Evolutionary conservation across 2,329 filamentous ascomycete species (phyloP).

Genomic region (Teratosphaeria epicoccoides): DNA sequence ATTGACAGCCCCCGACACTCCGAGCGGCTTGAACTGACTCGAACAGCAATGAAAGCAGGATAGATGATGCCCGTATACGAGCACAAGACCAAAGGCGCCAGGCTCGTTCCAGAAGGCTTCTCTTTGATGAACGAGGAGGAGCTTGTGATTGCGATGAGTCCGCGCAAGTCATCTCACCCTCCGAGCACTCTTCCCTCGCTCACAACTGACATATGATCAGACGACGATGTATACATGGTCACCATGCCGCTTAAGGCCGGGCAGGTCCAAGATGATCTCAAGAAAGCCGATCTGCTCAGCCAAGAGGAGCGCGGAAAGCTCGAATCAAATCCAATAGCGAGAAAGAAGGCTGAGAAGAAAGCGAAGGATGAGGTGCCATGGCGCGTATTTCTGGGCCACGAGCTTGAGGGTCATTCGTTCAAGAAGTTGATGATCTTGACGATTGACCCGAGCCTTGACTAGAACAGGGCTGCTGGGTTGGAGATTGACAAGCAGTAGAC

Average conservation of each 20-base stretch:
- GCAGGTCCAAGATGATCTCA: slow-evolving; percentile 8
- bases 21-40: slow-evolving; percentile 3
- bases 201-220: slow-evolving; percentile 2
- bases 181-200: neutral
- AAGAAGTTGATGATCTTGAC: slow-evolving; percentile 7
- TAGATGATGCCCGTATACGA: slow-evolving; percentile 8
- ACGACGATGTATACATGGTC: slow-evolving; percentile 7
- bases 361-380: slow-evolving; percentile 8
- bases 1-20: neutral
- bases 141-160: slow-evolving; percentile 6
- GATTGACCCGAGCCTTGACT: neutral
- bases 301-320: slow-evolving; percentile 4
- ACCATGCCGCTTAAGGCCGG: slow-evolving; percentile 7
- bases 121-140: slow-evolving; percentile 5
- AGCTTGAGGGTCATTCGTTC: slow-evolving; percentile 7
- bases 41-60: neutral
- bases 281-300: slow-evolving; percentile 8
- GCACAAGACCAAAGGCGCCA: slow-evolving; percentile 9
- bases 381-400: slow-evolving; percentile 7
- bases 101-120: slow-evolving; percentile 9
- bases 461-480: neutral
- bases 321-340: neutral
- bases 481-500: neutral
- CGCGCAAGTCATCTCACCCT: neutral
- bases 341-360: neutral